Evolutionary conservation across 176 grass and related monocot genomes (phyloP), one percentile per base, ranked within the genome.

Genomic region (Panicum miliaceum): DNA sequence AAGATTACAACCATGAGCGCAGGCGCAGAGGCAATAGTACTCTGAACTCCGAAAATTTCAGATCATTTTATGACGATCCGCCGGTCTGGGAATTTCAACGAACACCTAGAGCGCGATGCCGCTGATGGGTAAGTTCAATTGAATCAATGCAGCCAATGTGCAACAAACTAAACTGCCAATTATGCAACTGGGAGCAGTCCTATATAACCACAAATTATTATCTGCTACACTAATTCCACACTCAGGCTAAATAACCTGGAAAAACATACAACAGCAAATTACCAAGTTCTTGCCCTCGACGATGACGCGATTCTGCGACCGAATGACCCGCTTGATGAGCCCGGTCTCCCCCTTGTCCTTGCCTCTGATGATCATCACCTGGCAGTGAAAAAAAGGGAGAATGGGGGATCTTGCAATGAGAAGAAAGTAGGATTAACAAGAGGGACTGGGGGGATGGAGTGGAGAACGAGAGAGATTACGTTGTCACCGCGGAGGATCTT

Each of bases 261-360:
- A 66, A 47, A 47, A 13, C 12, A 1, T 47, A 4, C 38, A 37
- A 12, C 38, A n/a, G n/a, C n/a, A 63, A 58, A 72, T 45, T 84
- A 97, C 94, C 94, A 97, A 71, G 78, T 97, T 97, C 86, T 97
- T 97, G 43, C 94, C 94, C 75, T 97, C 94, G 23, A 97, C 94
- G 34, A 97, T 97, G 74, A 97, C 92, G 43, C 94, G 88, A 71
- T 94, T 97, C 84, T 94, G 92, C 38, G 94, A 97, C 63, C 88
- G 88, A 22, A 97, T 92, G 32, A 97, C 94, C 19, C 92, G 90
- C 81, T 97, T 97, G 91, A 94, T 97, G 22, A 85, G 40, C 26
- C 94, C 92, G 12, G 71, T 87, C 84, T 97, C 92, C 62, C 92
- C 90, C 42, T 92, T 97, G 75, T 92, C 92, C 56, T 94, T 92